Percentiles rank a stretch among this genome's conserved stretches.
These are phyloP conservation scores for Suhomyces maxii DNA, from an alignment of 1,139 yeast species.

Conservation along the genomic window DNA sequence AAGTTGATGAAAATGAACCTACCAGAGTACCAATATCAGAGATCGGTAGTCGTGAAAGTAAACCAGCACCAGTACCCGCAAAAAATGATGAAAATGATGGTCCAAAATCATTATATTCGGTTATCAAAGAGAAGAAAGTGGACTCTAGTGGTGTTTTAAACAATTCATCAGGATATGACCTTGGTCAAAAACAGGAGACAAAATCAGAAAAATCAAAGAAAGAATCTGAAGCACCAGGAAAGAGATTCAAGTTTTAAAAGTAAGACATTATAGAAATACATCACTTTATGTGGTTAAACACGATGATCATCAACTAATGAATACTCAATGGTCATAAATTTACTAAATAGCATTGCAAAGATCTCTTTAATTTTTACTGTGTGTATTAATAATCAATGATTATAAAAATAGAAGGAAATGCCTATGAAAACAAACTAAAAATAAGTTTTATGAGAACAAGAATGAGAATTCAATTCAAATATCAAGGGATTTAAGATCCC, in stretches of 20 bases:
- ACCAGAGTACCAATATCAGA: slow-evolving; percentile 14
- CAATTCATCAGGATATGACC: slow-evolving; percentile 22
- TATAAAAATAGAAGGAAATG: slow-evolving; percentile 9
- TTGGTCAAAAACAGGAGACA: slow-evolving; percentile 12
- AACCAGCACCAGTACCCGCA: not conserved
- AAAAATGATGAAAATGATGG: slow-evolving; percentile 5
- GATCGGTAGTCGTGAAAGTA: slow-evolving; percentile 5
- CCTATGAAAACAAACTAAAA: slow-evolving; percentile 8
- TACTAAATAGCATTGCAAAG: not conserved
- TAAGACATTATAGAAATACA: not conserved
- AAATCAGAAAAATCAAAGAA: slow-evolving; percentile 1
- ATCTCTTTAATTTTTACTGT: slow-evolving; percentile 1
- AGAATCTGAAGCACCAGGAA: not conserved
- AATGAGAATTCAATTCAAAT: slow-evolving; percentile 4
- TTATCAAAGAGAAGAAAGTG: slow-evolving; percentile 26
- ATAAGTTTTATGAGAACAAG: slow-evolving; percentile 6
- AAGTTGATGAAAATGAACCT: slow-evolving; percentile 9
- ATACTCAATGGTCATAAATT: not conserved
- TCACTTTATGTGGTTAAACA: too few species aligned
- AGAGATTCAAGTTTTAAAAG: not conserved
- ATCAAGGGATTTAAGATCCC: slow-evolving; percentile 1
- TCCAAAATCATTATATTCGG: slow-evolving; percentile 27
- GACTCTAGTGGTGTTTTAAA: slow-evolving; percentile 18
- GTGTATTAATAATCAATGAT: slow-evolving; percentile 11
- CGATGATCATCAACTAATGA: too few species aligned